phyloP scores from a whole-genome alignment of 371 early-diverging fungal genomes.

The Gilbertella persicaria region DNA sequence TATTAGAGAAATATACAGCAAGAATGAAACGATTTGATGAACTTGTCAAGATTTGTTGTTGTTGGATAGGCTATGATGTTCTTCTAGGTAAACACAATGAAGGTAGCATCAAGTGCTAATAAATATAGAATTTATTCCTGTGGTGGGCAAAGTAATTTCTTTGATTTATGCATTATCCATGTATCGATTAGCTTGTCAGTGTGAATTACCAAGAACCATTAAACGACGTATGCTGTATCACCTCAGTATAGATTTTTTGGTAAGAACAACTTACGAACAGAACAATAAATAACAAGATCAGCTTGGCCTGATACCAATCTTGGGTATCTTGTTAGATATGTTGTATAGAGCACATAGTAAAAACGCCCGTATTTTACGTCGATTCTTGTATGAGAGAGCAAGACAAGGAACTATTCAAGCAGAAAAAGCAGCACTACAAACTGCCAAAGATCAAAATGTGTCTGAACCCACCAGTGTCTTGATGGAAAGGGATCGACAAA shows the following conservation, averaged over 20 bases:
- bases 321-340: slow-evolving; percentile 41
- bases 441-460: neutral
- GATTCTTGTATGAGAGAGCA: slow-evolving; percentile 42
- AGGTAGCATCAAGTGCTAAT: neutral
- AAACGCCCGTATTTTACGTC: slow-evolving; percentile 35
- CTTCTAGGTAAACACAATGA: slow-evolving; percentile 26
- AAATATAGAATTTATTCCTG: slow-evolving; percentile 43
- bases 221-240: slow-evolving; percentile 40
- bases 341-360: slow-evolving; percentile 49
- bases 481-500: slow-evolving; percentile 15
- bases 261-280: slow-evolving; percentile 20
- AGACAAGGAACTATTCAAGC: slow-evolving; percentile 14
- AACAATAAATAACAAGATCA: slow-evolving; percentile 2
- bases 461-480: slow-evolving; percentile 8
- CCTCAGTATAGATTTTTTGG: slow-evolving; percentile 45
- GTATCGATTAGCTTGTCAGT: slow-evolving; percentile 39
- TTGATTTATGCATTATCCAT: slow-evolving; percentile 39
- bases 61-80: slow-evolving; percentile 52
- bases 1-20: slow-evolving; percentile 41
- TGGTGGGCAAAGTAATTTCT: slow-evolving; percentile 49
- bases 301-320: slow-evolving; percentile 48
- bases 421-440: slow-evolving; percentile 14
- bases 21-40: slow-evolving; percentile 44
- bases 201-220: slow-evolving; percentile 30
- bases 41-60: slow-evolving; percentile 49